phyloP scores from a whole-genome alignment of 352 stramenopile genomes.

The Aphanomyces cochlioides region DNA sequence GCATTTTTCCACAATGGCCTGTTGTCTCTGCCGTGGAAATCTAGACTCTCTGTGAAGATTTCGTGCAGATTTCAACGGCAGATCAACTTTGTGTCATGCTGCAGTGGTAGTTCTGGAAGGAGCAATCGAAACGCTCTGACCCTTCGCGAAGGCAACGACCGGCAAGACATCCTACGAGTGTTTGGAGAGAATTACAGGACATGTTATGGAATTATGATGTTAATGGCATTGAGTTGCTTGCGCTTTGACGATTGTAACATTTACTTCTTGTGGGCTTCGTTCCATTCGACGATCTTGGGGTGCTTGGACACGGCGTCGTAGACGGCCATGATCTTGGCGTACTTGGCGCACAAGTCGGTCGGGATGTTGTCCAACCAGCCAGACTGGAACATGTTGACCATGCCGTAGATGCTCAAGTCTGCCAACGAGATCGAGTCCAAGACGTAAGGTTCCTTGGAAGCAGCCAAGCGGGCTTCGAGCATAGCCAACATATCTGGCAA shows the following conservation, averaged over 20 bases:
- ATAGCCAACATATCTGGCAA: slow-evolving; percentile 42
- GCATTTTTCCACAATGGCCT: too few species aligned
- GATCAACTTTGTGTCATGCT: too few species aligned
- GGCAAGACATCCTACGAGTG: too few species aligned
- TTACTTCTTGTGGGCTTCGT: slow-evolving; percentile 5
- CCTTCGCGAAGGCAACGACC: too few species aligned
- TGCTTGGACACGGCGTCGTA: not conserved
- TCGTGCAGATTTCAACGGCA: too few species aligned
- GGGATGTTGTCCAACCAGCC: slow-evolving; percentile 25
- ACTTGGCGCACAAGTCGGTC: not conserved
- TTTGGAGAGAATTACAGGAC: too few species aligned
- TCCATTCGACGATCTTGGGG: slow-evolving; percentile 3
- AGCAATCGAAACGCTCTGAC: too few species aligned
- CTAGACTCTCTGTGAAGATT: too few species aligned
- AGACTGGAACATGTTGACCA: slow-evolving; percentile 4
- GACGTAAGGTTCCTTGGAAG: slow-evolving; percentile 3
- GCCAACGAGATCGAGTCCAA: slow-evolving; percentile 11
- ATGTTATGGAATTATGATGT: too few species aligned
- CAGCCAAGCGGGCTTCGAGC: slow-evolving; percentile 41
- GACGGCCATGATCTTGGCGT: not conserved
- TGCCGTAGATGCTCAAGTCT: slow-evolving; percentile 13
- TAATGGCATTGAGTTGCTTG: too few species aligned
- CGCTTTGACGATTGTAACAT: not conserved
- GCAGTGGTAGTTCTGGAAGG: too few species aligned
- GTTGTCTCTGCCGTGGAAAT: too few species aligned